phyloP scores from a whole-genome alignment of 148 eudicot genomes.

The Diospyros lotus region DNA sequence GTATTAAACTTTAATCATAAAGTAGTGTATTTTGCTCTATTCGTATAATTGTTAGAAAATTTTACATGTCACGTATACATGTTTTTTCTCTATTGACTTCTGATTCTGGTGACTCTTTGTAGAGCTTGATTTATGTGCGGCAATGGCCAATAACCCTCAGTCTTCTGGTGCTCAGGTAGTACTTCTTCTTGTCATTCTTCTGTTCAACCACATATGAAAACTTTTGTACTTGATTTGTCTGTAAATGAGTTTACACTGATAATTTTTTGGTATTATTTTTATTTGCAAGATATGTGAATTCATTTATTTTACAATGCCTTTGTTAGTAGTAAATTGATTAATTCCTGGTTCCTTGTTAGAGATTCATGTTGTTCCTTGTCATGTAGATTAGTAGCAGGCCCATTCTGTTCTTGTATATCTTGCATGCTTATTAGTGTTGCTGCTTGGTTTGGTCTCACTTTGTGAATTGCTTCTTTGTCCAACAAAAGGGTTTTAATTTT shows the following conservation, averaged over 20 bases:
- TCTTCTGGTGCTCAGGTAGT: conserved; percentile 63
- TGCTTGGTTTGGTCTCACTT: too few relatives aligned
- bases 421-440: too few relatives aligned
- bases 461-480: too few relatives aligned
- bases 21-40: too few relatives aligned
- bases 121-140: conserved; percentile 20
- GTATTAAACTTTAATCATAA: too few relatives aligned
- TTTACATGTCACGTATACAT: neutral
- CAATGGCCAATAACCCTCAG: conserved; percentile 54
- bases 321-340: neutral
- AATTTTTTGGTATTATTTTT: neutral
- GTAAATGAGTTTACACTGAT: neutral
- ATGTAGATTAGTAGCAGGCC: neutral
- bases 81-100: conserved; percentile 1
- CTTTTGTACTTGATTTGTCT: neutral
- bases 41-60: too few relatives aligned
- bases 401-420: too few relatives aligned
- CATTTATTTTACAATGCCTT: neutral
- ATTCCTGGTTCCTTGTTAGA: neutral
- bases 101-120: conserved; percentile 10
- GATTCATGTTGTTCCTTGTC: neutral
- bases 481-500: neutral
- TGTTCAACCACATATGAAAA: neutral
- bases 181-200: neutral
- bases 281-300: neutral